These are phyloP conservation scores for Pseudogymnoascus sp. DNA, from an alignment of 2,329 filamentous ascomycete species.

Conservation along the genomic window DNA sequence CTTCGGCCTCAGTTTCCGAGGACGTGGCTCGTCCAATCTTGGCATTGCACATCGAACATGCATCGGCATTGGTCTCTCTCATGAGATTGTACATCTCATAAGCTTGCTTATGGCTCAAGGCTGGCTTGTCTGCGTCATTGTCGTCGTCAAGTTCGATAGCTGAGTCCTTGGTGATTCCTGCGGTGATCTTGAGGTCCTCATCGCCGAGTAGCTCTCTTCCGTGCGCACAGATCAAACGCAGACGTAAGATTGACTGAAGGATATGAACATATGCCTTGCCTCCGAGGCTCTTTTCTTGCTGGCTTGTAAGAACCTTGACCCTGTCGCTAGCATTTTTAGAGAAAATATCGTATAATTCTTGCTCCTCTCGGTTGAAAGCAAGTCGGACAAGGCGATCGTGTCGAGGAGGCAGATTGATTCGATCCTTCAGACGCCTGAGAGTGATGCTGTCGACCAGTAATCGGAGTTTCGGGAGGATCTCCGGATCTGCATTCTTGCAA, in stretches of 20 bases:
- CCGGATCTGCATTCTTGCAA: conserved; percentile 78
- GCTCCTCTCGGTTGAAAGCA: conserved; percentile 67
- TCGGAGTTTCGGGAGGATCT: conserved; percentile 75
- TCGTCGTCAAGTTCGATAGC: conserved; percentile 84
- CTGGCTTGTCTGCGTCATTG: conserved; percentile 41
- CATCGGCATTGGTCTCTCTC: conserved; percentile 69
- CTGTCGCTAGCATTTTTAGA: conserved; percentile 71
- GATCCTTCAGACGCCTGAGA: conserved; percentile 82
- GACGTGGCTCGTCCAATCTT: conserved; percentile 53
- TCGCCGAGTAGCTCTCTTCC: conserved; percentile 84
- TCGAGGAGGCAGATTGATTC: conserved; percentile 70
- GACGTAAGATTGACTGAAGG: conserved; percentile 77
- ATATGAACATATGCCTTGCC: conserved; percentile 92
- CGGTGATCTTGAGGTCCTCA: conserved; percentile 69
- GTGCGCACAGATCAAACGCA: conserved; percentile 86
- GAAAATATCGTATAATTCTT: conserved; percentile 74
- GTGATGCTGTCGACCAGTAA: conserved; percentile 93
- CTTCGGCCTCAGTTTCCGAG: conserved; percentile 45
- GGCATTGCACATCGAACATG: conserved; percentile 61
- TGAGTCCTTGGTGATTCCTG: conserved; percentile 73
- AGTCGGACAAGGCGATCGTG: conserved; percentile 65
- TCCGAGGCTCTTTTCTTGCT: conserved; percentile 58
- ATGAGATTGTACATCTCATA: conserved; percentile 82
- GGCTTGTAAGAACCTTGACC: conserved; percentile 63
- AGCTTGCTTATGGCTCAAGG: conserved; percentile 60